Percentiles rank a stretch among this genome's conserved stretches.
Evolutionary conservation across 2,329 filamentous ascomycete species (phyloP).

Genomic region (Aureobasidium melanogenum): DNA sequence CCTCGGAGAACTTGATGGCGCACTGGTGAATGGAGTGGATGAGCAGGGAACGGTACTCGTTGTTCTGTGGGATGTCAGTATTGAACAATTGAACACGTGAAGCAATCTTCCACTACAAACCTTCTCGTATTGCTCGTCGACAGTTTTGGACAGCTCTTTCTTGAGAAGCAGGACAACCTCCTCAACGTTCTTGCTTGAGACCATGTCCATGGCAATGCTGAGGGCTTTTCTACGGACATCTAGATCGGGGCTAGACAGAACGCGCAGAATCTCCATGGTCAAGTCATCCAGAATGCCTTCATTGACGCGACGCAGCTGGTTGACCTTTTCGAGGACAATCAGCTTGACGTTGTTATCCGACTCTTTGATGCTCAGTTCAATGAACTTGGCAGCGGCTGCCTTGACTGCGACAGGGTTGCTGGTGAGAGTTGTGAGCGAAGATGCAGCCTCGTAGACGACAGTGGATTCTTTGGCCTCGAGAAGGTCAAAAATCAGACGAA

Average conservation of each 20-base stretch:
- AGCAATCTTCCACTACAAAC: conserved; percentile 22
- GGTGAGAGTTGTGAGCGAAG: conserved; percentile 84
- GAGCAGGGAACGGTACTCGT: conserved; percentile 85
- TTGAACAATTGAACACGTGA: background rate
- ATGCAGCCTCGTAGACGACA: conserved; percentile 94
- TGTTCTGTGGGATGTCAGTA: conserved; percentile 47
- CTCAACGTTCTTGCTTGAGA: conserved; percentile 97
- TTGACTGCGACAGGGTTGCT: conserved; percentile 97
- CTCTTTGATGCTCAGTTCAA: conserved; percentile 94
- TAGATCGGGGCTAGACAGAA: conserved; percentile 89
- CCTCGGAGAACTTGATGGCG: conserved; percentile 98
- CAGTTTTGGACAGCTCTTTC: conserved; percentile 95
- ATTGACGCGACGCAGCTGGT: conserved; percentile 77
- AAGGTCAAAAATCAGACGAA: conserved; percentile 92
- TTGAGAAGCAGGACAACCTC: conserved; percentile 93
- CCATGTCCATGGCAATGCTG: conserved; percentile 88
- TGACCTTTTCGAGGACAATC: conserved; percentile 90
- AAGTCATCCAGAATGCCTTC: conserved; percentile 88
- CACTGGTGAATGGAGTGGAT: conserved; percentile 98
- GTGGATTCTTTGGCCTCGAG: conserved; percentile 88
- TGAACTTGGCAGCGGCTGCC: conserved; percentile 90
- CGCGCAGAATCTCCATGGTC: conserved; percentile 93
- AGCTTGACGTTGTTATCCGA: conserved; percentile 99
- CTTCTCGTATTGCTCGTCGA: conserved; percentile 98
- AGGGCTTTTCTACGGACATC: conserved; percentile 91